phyloP scores from a whole-genome alignment of 306 rosid species.

The Mucuna pruriens region DNA sequence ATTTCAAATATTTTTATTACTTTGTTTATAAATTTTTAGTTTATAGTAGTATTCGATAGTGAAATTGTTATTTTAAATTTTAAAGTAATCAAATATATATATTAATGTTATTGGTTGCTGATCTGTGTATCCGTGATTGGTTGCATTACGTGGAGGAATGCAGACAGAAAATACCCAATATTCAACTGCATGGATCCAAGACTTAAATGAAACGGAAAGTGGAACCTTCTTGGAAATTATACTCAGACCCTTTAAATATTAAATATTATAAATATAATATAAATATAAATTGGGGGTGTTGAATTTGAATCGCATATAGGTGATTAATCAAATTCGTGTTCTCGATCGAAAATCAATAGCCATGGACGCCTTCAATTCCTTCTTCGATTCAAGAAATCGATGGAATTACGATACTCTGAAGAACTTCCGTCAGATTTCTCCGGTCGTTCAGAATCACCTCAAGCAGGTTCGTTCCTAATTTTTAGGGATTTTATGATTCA shows the following conservation, averaged over 20 bases:
- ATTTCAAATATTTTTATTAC: no score
- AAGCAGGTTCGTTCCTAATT: slow-evolving; percentile 40
- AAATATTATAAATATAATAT: neutral
- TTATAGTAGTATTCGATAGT: no score
- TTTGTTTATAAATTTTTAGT: no score
- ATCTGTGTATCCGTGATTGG: slow-evolving; percentile 46
- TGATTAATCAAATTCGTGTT: neutral
- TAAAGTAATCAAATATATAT: neutral
- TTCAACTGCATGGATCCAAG: neutral
- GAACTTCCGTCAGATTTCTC: slow-evolving; percentile 82
- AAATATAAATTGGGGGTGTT: neutral
- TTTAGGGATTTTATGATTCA: neutral
- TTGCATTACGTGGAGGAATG: neutral
- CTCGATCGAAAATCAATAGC: neutral
- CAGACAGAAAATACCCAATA: neutral
- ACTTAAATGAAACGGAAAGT: neutral
- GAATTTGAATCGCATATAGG: neutral
- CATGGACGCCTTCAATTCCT: slow-evolving; percentile 77
- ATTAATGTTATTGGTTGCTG: neutral
- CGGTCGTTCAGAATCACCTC: slow-evolving; percentile 79
- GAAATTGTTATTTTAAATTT: neutral
- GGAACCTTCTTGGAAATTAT: slow-evolving; percentile 30
- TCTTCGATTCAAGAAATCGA: slow-evolving; percentile 64
- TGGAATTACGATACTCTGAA: slow-evolving; percentile 83
- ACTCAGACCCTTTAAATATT: neutral